Evolutionary conservation across 2,329 filamentous ascomycete species (phyloP).

Genomic region (Colletotrichum brevisporum): DNA sequence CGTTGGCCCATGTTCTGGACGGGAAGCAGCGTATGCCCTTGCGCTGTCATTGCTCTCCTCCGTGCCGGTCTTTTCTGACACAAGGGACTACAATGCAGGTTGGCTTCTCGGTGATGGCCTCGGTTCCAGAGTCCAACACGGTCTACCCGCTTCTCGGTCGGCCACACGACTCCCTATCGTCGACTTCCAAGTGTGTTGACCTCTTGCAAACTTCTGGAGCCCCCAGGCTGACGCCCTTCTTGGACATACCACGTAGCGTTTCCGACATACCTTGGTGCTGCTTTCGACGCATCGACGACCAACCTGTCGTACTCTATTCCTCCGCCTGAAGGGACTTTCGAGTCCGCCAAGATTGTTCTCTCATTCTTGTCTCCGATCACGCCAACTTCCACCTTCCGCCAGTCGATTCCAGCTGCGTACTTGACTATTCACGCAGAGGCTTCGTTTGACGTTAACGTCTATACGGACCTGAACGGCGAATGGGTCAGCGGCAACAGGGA

Average conservation of each 20-base stretch:
- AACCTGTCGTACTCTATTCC: slow-evolving; percentile 63
- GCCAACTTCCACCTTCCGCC: slow-evolving; percentile 83
- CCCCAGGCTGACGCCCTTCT: slow-evolving; percentile 20
- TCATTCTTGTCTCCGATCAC: slow-evolving; percentile 83
- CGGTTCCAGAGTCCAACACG: slow-evolving; percentile 56
- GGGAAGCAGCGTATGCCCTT: slow-evolving; percentile 68
- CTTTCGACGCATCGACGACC: slow-evolving; percentile 65
- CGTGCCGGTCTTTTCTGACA: slow-evolving; percentile 25
- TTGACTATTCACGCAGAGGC: slow-evolving; percentile 79
- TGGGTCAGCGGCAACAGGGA: slow-evolving; percentile 85
- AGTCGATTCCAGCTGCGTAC: slow-evolving; percentile 87
- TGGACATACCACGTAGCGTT: slow-evolving; percentile 55
- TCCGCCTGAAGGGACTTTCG: slow-evolving; percentile 45
- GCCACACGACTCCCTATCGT: slow-evolving; percentile 62
- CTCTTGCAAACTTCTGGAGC: neutral
- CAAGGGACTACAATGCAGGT: slow-evolving; percentile 48
- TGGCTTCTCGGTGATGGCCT: slow-evolving; percentile 65
- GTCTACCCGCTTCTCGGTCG: slow-evolving; percentile 67
- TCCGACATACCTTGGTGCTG: slow-evolving; percentile 60
- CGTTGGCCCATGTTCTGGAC: slow-evolving; percentile 92
- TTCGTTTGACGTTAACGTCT: slow-evolving; percentile 73
- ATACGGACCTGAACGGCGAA: slow-evolving; percentile 79
- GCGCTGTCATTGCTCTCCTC: slow-evolving; percentile 19
- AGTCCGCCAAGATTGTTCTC: slow-evolving; percentile 56
- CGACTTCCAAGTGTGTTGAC: slow-evolving; percentile 43